phyloP scores from a whole-genome alignment of 441 rosid species.

The Euphorbia celastroides region DNA sequence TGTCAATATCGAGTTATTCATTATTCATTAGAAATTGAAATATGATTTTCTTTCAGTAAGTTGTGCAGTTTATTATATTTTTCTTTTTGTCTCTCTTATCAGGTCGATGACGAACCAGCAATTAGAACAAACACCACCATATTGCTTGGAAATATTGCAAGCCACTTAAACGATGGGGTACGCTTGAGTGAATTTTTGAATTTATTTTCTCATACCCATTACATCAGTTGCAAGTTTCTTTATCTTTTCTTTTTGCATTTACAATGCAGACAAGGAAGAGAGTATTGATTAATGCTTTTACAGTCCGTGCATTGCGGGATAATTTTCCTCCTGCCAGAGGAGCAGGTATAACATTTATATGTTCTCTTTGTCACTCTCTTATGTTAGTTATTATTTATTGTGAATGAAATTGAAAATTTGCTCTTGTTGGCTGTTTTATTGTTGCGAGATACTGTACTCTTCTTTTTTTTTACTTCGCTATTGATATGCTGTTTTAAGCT shows the following conservation, averaged over 20 bases:
- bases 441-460: background rate
- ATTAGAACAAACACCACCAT: slow-evolving; percentile 98
- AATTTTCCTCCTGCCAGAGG: slow-evolving; percentile 98
- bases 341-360: slow-evolving; percentile 63
- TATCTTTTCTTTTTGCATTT: slow-evolving; percentile 17
- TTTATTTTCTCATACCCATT: slow-evolving; percentile 11
- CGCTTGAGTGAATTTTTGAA: slow-evolving; percentile 26
- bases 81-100: slow-evolving; percentile 20
- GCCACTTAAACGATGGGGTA: slow-evolving; percentile 91
- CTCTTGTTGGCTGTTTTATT: background rate
- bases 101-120: slow-evolving; percentile 99
- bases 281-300: slow-evolving; percentile 97
- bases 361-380: background rate
- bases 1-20: slow-evolving; percentile 5
- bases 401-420: background rate
- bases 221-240: slow-evolving; percentile 3
- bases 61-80: slow-evolving; percentile 13
- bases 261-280: slow-evolving; percentile 84
- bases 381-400: background rate
- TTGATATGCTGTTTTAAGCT: slow-evolving; percentile 5
- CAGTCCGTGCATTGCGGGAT: slow-evolving; percentile 96
- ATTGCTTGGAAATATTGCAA: slow-evolving; percentile 94
- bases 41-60: background rate
- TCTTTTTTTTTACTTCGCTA: slow-evolving; percentile 9
- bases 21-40: no score